Evolutionary conservation across 2,329 filamentous ascomycete genomes (phyloP), one percentile per base, ranked within the genome.

Genomic region (Cordyceps farinosa): DNA sequence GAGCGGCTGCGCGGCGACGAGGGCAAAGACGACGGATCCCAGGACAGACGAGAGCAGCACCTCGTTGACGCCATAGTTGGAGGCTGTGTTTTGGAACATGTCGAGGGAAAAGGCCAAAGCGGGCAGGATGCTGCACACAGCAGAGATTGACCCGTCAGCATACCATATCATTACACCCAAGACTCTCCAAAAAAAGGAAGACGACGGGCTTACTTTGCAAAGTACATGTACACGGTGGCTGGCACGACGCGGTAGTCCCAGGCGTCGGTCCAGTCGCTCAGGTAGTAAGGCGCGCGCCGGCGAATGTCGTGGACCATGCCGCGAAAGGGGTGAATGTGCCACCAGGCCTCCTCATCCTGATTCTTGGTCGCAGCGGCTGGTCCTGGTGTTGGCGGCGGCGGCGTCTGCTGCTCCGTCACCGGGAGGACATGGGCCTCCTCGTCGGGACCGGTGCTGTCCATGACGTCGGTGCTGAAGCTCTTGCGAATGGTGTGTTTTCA

Each of bases 191-290:
- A 63, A n/a, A 32, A n/a, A 15, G 15, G 22, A 15, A 3, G 22
- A 22, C 22, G 22, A 22, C 22, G 22, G n/a, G 68, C 80, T 66
- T 82, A 94, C 91, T 96, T 96, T 66, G 92, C 91, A 82, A 96
- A 96, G 79, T 95, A 96, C 90, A 96, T 96, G 77, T 96, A 96
- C 36, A 96, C 80, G 10, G 92, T 96, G 17, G 91, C 91, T 1
- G 92, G 92, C 45, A 96, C 84, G 48, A 96, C 90, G 61, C 92
- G 86, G 78, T 96, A 96, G 73, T 96, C 90, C 90, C 90, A 95
- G 1, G 92, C 92, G 78, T 96, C 92, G 22, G 74, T 80, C 90
- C 90, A 96, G 75, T 96, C 92, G 75, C 89, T 93, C 76, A 78
- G 80, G 72, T 95, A 96, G 73, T 84, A 96, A 1, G 92, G 92